These are phyloP conservation scores for Macadamia tetraphylla DNA, from an alignment of 164 flowering plant species.

Conservation along the genomic window DNA sequence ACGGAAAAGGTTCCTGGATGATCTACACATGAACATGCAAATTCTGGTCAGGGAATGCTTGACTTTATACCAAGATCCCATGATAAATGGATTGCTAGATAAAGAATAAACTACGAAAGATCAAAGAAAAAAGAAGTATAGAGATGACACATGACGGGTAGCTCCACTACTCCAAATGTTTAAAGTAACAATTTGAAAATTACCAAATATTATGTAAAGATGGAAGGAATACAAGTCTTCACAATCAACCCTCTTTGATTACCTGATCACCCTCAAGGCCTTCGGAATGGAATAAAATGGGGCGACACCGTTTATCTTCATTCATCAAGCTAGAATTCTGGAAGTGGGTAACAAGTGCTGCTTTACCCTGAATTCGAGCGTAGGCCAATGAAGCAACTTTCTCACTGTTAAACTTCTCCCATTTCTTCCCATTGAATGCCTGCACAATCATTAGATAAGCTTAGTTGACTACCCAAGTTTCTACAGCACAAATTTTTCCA, in stretches of 20 bases:
- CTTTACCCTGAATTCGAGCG: slow-evolving; percentile 95
- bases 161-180: background rate
- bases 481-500: background rate
- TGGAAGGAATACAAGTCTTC: background rate
- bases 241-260: slow-evolving; percentile 1
- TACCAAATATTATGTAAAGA: background rate
- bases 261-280: slow-evolving; percentile 72
- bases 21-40: slow-evolving; percentile 8
- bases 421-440: slow-evolving; percentile 93
- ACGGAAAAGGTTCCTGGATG: slow-evolving; percentile 49
- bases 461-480: background rate
- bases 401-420: slow-evolving; percentile 99
- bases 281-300: slow-evolving; percentile 79
- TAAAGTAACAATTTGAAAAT: background rate
- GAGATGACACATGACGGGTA: background rate
- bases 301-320: slow-evolving; percentile 97
- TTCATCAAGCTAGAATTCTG: slow-evolving; percentile 99
- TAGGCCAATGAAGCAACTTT: slow-evolving; percentile 96
- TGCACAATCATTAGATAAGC: slow-evolving; percentile 22
- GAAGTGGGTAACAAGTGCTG: slow-evolving; percentile 83
- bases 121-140: background rate
- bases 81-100: background rate
- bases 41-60: background rate
- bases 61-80: too few species aligned
- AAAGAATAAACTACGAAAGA: background rate